These are phyloP conservation scores for Verticillium alfalfae DNA, from an alignment of 2,329 filamentous ascomycete genomes.

Conservation along the genomic window DNA sequence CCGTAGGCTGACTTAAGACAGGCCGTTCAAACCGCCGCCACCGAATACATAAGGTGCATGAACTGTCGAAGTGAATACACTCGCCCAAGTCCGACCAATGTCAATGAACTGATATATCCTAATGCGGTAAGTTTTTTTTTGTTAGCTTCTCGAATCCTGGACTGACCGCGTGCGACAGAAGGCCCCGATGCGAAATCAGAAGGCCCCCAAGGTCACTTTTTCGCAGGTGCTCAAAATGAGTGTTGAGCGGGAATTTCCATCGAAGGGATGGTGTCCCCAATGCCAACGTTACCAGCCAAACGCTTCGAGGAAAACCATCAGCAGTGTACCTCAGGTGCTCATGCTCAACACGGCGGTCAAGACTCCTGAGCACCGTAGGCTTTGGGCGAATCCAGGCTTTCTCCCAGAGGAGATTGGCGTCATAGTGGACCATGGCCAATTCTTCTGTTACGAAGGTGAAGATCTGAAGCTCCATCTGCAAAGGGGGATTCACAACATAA, in stretches of 20 bases:
- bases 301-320: slow-evolving; percentile 77
- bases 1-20: slow-evolving; percentile 19
- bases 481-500: slow-evolving; percentile 72
- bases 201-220: slow-evolving; percentile 60
- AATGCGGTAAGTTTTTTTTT: slow-evolving; percentile 31
- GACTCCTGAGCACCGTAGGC: slow-evolving; percentile 64
- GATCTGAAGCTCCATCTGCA: slow-evolving; percentile 78
- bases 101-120: slow-evolving; percentile 84
- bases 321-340: slow-evolving; percentile 76
- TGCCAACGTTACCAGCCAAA: slow-evolving; percentile 90
- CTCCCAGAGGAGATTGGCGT: slow-evolving; percentile 91
- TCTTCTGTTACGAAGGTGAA: slow-evolving; percentile 91
- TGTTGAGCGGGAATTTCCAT: slow-evolving; percentile 82
- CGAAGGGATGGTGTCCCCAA: slow-evolving; percentile 86
- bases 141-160: slow-evolving; percentile 9
- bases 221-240: slow-evolving; percentile 90
- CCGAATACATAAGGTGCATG: slow-evolving; percentile 73
- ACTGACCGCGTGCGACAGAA: slow-evolving; percentile 28
- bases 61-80: slow-evolving; percentile 84
- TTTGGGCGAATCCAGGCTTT: slow-evolving; percentile 90
- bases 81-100: slow-evolving; percentile 70
- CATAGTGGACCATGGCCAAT: slow-evolving; percentile 83
- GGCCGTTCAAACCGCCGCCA: slow-evolving; percentile 64
- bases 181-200: slow-evolving; percentile 38
- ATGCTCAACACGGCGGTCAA: slow-evolving; percentile 80